These are phyloP conservation scores for Lanmaoa rubissima DNA, from an alignment of 768 basidiomycete species.

Conservation along the genomic window DNA sequence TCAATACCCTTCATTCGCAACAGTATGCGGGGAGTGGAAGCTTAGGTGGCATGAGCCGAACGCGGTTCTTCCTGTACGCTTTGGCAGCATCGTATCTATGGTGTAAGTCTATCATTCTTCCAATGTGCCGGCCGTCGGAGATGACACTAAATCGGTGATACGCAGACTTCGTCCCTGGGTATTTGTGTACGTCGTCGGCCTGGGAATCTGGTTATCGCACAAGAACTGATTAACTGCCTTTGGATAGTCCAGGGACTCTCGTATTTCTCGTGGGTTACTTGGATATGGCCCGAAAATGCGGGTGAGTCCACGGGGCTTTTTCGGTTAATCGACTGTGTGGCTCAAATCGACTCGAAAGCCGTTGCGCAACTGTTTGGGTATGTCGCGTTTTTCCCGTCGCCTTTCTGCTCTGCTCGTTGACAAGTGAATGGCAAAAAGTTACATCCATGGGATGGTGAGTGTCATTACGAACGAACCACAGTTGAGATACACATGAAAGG, in stretches of 20 bases:
- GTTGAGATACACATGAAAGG: background rate
- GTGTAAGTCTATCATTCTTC: slow-evolving; percentile 42
- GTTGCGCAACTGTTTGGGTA: slow-evolving; percentile 50
- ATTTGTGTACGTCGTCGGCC: slow-evolving; percentile 34
- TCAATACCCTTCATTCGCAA: slow-evolving; percentile 76
- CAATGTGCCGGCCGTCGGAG: background rate
- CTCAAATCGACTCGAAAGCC: slow-evolving; percentile 27
- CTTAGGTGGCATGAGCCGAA: slow-evolving; percentile 64
- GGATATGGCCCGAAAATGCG: slow-evolving; percentile 49
- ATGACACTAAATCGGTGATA: slow-evolving; percentile 10
- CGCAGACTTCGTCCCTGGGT: slow-evolving; percentile 44
- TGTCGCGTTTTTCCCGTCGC: background rate
- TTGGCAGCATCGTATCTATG: slow-evolving; percentile 57
- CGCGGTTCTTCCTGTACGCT: slow-evolving; percentile 71
- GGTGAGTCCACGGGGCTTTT: slow-evolving; percentile 33
- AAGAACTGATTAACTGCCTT: slow-evolving; percentile 18
- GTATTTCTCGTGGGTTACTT: slow-evolving; percentile 60
- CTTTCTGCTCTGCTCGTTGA: background rate
- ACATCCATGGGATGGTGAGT: slow-evolving; percentile 46
- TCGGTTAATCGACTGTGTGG: slow-evolving; percentile 17
- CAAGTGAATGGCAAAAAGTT: slow-evolving; percentile 17
- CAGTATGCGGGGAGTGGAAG: slow-evolving; percentile 62
- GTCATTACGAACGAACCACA: background rate
- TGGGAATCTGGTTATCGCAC: background rate
- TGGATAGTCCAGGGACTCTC: slow-evolving; percentile 44